Conservation (phyloP, 306 rosid genomes). For the Ochetophila trinervis region DNA sequence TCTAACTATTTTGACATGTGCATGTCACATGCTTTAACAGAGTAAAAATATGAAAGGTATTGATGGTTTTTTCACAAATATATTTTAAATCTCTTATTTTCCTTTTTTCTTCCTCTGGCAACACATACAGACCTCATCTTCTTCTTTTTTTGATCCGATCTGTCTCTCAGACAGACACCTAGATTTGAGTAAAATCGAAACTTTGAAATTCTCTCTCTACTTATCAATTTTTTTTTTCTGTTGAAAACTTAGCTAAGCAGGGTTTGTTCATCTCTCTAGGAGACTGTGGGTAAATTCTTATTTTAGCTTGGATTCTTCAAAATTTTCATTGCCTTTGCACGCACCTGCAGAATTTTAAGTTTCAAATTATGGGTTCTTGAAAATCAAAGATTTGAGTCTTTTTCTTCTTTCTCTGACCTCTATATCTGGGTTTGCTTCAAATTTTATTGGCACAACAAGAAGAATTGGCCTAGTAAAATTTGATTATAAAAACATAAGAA, state of each 20-base stretch:
- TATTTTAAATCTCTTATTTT: no score
- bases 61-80: no score
- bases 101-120: no score
- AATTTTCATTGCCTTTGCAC: conserved; percentile 4
- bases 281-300: conserved; percentile 34
- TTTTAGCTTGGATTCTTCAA: conserved; percentile 9
- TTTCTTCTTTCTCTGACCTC: conserved; percentile 18
- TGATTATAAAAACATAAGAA: no score
- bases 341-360: background rate
- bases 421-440: conserved; percentile 29
- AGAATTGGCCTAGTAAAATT: no score
- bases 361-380: conserved; percentile 18
- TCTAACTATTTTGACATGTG: no score
- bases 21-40: no score
- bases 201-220: conserved; percentile 25
- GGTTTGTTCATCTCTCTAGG: conserved; percentile 37
- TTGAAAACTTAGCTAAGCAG: conserved; percentile 34
- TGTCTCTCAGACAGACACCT: conserved; percentile 52
- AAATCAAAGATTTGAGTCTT: conserved; percentile 20
- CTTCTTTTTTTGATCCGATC: conserved; percentile 27
- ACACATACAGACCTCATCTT: no score
- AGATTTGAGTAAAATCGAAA: conserved; percentile 43
- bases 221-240: conserved; percentile 3
- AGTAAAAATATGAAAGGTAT: no score
- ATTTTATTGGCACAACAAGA: background rate